A percentile compares a stretch with the other conserved stretches of the same genome.
Evolutionary conservation across 495 filamentous ascomycete genomes (phyloP).

Genomic region (Arthonia radiata): DNA sequence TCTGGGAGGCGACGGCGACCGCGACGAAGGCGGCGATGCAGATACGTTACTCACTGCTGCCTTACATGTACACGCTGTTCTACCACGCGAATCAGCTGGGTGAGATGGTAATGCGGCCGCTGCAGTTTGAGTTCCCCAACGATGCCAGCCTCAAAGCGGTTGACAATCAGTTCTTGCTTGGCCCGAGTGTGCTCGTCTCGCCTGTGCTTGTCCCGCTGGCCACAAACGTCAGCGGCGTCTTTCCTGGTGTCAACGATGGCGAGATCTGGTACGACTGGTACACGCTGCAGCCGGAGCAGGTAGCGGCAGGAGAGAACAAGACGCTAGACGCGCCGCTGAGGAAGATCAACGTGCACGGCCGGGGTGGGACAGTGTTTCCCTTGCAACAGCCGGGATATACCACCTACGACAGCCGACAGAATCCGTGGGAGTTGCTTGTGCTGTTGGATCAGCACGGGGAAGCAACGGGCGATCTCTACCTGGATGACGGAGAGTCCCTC

Average conservation of each 20-base stretch:
- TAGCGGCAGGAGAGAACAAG: conserved; percentile 6
- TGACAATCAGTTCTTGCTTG: conserved; percentile 11
- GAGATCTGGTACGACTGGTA: conserved; percentile 13
- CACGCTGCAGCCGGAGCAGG: conserved; percentile 4
- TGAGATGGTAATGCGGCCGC: conserved; percentile 9
- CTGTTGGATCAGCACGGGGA: conserved; percentile 5
- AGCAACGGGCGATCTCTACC: conserved; percentile 7
- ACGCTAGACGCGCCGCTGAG: conserved; percentile 6
- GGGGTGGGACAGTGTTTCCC: conserved; percentile 6
- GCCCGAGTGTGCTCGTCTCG: conserved; percentile 7
- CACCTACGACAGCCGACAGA: conserved; percentile 5
- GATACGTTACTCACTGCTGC: conserved; percentile 10
- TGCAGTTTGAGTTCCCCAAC: conserved; percentile 11
- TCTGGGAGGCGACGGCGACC: conserved; percentile 7
- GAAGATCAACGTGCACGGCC: conserved; percentile 5
- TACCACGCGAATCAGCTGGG: conserved; percentile 8
- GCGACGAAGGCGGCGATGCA: conserved; percentile 7
- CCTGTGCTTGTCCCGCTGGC: conserved; percentile 7
- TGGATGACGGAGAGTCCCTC: conserved; percentile 30
- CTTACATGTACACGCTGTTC: conserved; percentile 13
- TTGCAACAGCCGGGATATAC: conserved; percentile 7
- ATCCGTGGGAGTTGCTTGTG: conserved; percentile 5
- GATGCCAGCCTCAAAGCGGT: conserved; percentile 7
- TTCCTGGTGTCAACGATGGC: conserved; percentile 6
- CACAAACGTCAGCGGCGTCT: conserved; percentile 6